Base-by-base conservation (phyloP, 306 rosid genomes). In the Purshia tridentata region DNA sequence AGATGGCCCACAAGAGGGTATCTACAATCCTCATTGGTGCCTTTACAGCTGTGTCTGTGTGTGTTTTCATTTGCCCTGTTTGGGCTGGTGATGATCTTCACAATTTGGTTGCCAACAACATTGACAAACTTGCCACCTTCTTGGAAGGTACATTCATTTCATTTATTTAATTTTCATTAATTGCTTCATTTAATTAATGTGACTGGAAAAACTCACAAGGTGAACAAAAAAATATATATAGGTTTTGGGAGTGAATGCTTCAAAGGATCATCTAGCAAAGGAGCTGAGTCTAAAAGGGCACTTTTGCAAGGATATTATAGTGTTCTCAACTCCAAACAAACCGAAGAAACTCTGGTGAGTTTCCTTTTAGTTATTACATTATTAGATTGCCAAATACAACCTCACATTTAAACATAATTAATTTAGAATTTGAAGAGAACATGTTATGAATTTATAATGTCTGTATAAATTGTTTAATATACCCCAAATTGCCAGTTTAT, bases 51-150 rank as follows among this genome's bases (percentile, higher is more conserved):
- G 13, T 85, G 2, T 41, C 54, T 60, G 68, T 83, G 9, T 78
- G 81, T 65, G 39, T 79, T 65, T 81, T 70, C 40, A 82, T 87
- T 66, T 79, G 29, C 62, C 89, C 86, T 0, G 58, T 87, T 10
- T 87, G 92, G 92, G 78, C 82, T 7, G 86, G 92, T 41, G 72
- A 45, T 8, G 89, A 87, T n/a, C 84, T 87, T 54, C 92, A 85
- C 65, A 83, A 81, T 40, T 63, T 73, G 2, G 78, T 78, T 7
- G 73, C 84, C 2, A 57, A 35, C 10, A 83, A 83, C 65, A 66
- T 87, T 39, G 81, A 83, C 64, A 85, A 81, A 22, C 74, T 85
- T 11, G 87, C 74, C 0, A 52, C 41, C 69, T 82, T 76, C 75
- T 67, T 87, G 13, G 73, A 80, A 82, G 87, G 89, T 87, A 67